Evolutionary conservation across 1,139 yeast genomes (phyloP).

Genomic region (Suhomyces bokatorum): DNA sequence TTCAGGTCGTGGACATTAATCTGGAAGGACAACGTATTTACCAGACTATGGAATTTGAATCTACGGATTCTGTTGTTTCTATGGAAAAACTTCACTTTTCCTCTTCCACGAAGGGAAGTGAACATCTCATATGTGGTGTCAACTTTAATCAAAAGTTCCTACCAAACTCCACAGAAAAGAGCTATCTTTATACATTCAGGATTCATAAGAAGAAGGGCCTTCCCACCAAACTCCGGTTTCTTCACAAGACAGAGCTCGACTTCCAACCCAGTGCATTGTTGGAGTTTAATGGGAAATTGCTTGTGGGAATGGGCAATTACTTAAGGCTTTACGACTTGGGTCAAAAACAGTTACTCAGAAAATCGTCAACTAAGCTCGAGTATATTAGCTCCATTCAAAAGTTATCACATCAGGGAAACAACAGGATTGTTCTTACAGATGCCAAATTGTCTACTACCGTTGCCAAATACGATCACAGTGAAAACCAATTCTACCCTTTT

Average conservation of each 20-base stretch:
- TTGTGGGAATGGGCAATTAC: conserved; percentile 57
- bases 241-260: conserved; percentile 66
- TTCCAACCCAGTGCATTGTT: conserved; percentile 50
- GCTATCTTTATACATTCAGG: conserved; percentile 46
- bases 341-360: conserved; percentile 71
- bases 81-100: conserved; percentile 24
- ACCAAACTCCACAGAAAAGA: conserved; percentile 34
- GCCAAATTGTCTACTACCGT: conserved; percentile 59
- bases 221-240: conserved; percentile 39
- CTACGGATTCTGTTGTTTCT: conserved; percentile 41
- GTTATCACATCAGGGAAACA: conserved; percentile 52
- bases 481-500: conserved; percentile 59
- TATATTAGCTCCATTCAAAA: conserved; percentile 48
- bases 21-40: conserved; percentile 30
- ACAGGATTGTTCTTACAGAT: conserved; percentile 70
- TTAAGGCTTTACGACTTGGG: conserved; percentile 76
- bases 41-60: conserved; percentile 42
- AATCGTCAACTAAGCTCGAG: conserved; percentile 48
- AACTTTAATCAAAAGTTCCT: conserved; percentile 36
- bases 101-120: conserved; percentile 22
- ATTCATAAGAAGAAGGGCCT: conserved; percentile 26
- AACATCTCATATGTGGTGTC: conserved; percentile 52
- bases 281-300: conserved; percentile 59
- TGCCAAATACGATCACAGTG: conserved; percentile 50
- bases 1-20: conserved; percentile 50